These are phyloP conservation scores for Sarcodon aspratus DNA, from an alignment of 768 basidiomycete genomes.

Conservation along the genomic window DNA sequence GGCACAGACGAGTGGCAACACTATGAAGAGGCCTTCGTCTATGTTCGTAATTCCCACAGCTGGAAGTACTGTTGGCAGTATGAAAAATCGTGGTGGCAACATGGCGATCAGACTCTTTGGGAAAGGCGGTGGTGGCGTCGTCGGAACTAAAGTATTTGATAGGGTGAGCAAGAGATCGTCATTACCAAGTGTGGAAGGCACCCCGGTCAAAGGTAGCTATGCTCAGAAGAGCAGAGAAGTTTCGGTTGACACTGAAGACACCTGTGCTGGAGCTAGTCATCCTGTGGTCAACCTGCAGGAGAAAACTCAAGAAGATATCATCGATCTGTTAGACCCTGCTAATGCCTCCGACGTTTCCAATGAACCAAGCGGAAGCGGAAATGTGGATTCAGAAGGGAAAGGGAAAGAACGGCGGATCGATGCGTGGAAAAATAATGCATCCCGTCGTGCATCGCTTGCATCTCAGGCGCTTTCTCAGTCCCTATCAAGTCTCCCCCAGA, in stretches of 20 bases:
- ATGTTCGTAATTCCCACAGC: no score
- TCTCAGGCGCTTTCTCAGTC: conserved; percentile 55
- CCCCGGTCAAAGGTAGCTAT: conserved; percentile 30
- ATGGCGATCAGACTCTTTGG: conserved; percentile 8
- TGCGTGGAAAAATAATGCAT: conserved; percentile 25
- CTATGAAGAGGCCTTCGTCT: background rate
- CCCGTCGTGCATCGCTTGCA: conserved; percentile 45
- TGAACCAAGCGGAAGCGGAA: background rate
- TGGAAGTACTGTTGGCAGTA: conserved; percentile 12
- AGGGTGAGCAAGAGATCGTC: conserved; percentile 32
- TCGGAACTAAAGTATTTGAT: conserved; percentile 12
- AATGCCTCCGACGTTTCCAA: background rate
- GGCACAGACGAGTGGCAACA: conserved; percentile 8
- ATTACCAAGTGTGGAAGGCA: conserved; percentile 32
- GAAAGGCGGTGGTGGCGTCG: conserved; percentile 3
- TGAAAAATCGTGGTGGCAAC: conserved; percentile 3
- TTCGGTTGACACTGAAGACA: background rate
- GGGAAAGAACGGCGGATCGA: conserved; percentile 5
- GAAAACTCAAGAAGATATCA: background rate
- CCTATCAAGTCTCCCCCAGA: conserved; percentile 35
- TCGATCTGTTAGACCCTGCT: background rate
- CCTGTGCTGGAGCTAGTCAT: background rate
- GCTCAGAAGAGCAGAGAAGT: conserved; percentile 1
- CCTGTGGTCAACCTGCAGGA: background rate
- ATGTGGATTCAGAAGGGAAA: conserved; percentile 5